Conservation (phyloP, 768 basidiomycete species). For the Suillus subluteus region DNA sequence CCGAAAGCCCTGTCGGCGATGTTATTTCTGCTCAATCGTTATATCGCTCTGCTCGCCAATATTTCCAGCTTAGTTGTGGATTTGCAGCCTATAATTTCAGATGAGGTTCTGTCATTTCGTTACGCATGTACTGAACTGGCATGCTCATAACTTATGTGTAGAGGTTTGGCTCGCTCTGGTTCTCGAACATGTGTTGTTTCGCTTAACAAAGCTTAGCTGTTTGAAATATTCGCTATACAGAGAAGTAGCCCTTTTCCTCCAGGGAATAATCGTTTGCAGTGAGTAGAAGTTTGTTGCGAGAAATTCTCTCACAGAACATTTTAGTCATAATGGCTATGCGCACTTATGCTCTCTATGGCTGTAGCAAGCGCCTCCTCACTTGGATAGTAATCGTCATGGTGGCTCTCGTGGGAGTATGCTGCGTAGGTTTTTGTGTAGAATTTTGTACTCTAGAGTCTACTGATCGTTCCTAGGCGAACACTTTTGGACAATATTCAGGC, state of each 20-base stretch:
- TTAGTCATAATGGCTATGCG: conserved; percentile 50
- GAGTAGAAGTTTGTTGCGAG: conserved; percentile 20
- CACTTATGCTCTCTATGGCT: conserved; percentile 52
- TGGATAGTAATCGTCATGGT: conserved; percentile 38
- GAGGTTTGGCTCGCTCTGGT: conserved; percentile 10
- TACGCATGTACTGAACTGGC: neutral
- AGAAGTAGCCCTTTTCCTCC: conserved; percentile 44
- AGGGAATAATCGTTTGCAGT: conserved; percentile 52
- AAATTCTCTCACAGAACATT: neutral
- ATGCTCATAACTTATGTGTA: neutral
- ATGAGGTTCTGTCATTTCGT: conserved; percentile 8
- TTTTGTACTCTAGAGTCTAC: conserved; percentile 4
- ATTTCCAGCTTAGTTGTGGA: conserved; percentile 34
- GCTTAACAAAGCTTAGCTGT: conserved; percentile 38
- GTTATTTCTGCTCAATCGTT: conserved; percentile 55
- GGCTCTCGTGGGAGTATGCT: conserved; percentile 34
- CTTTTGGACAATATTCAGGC: conserved; percentile 50
- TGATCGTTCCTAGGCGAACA: neutral
- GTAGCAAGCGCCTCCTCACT: conserved; percentile 41
- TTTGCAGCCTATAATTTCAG: conserved; percentile 19
- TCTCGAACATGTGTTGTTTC: neutral
- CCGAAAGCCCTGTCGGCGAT: conserved; percentile 42
- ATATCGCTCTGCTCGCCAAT: conserved; percentile 47
- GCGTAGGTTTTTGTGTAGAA: conserved; percentile 34
- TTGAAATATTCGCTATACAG: conserved; percentile 40